Evolutionary conservation across 768 basidiomycete genomes (phyloP), one percentile per base, ranked within the genome.

Genomic region (Basidioascus undulatus): DNA sequence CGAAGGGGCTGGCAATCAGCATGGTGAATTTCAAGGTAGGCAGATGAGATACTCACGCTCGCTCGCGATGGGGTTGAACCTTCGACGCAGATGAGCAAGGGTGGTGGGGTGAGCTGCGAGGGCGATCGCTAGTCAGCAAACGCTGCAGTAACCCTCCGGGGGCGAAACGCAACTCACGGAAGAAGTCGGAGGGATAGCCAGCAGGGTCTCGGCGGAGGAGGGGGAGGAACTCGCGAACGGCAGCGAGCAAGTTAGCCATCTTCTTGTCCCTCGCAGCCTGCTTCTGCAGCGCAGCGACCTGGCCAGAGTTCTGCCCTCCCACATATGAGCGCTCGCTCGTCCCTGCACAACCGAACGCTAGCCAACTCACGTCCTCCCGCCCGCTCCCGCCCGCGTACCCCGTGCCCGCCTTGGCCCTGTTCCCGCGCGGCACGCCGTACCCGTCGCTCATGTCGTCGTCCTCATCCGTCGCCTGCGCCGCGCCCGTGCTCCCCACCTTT

Each of bases 21-120:
- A n/a, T n/a, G n/a, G n/a, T n/a, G n/a, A n/a, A n/a, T n/a, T n/a
- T n/a, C n/a, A n/a, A n/a, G n/a, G n/a, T n/a, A n/a, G n/a, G n/a
- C n/a, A n/a, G n/a, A n/a, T n/a, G n/a, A n/a, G n/a, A n/a, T n/a
- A n/a, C n/a, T n/a, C n/a, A n/a, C n/a, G 69, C 27, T 75, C 70
- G 46, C 78, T 83, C 50, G 77, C 74, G 42, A 92, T 69, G 53
- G 72, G 72, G 53, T 84, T 87, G 62, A 92, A 92, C 26, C 86
- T 69, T 48, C 87, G 63, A 32, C 87, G 72, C 41, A 94, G 73
- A 59, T 87, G 87, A 9, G 84, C 82, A 28, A 94, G 63, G 3
- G 84, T 71, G 3, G 83, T 87, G 2, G 86, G 86, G 51, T 84
- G 80, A n/a, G 77, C 74, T n/a, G n/a, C n/a, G n/a, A n/a, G n/a